Percentiles rank a stretch among this genome's conserved stretches.
Conservation (phyloP, 1,284 basidiomycete genomes). For the Lignosus rhinocerotis region DNA sequence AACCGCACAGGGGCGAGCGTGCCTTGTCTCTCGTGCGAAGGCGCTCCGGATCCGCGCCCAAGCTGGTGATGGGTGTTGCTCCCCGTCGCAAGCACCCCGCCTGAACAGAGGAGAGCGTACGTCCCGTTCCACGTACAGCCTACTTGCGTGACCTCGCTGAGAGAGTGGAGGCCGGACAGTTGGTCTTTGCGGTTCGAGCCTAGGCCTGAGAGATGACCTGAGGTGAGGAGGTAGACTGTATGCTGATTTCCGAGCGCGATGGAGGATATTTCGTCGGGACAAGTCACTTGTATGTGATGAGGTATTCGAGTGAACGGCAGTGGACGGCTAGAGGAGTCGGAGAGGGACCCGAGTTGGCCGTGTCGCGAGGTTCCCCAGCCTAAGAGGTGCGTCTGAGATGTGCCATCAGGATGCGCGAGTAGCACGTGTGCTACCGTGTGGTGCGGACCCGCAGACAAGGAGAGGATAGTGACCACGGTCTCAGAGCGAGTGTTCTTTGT, state of each 20-base stretch:
- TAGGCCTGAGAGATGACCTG: slow-evolving; percentile 49
- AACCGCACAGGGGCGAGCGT: slow-evolving; percentile 32
- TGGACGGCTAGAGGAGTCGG: slow-evolving; percentile 11
- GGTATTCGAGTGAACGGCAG: slow-evolving; percentile 24
- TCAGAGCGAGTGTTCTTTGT: slow-evolving; percentile 24
- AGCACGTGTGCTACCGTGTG: slow-evolving; percentile 59
- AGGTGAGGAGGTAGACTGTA: slow-evolving; percentile 54
- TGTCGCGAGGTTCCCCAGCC: slow-evolving; percentile 87
- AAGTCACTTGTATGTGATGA: slow-evolving; percentile 38
- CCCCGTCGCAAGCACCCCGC: slow-evolving; percentile 51
- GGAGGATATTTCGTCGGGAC: slow-evolving; percentile 34
- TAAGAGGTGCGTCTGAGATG: slow-evolving; percentile 40
- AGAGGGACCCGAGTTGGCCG: slow-evolving; percentile 65
- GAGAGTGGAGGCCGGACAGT: slow-evolving; percentile 43
- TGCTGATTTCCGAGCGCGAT: slow-evolving; percentile 73
- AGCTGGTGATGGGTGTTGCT: slow-evolving; percentile 74
- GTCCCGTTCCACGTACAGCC: slow-evolving; percentile 86
- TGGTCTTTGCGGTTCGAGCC: slow-evolving; percentile 78
- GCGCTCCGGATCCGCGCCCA: slow-evolving; percentile 40
- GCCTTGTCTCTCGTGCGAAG: not conserved
- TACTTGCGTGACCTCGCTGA: slow-evolving; percentile 38
- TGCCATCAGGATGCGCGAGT: slow-evolving; percentile 26
- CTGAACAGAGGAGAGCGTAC: slow-evolving; percentile 46
- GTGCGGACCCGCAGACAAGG: slow-evolving; percentile 68
- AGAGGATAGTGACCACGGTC: slow-evolving; percentile 34